Base-by-base conservation (phyloP, 1,284 basidiomycete genomes). In the Leccinum griseonigrum region DNA sequence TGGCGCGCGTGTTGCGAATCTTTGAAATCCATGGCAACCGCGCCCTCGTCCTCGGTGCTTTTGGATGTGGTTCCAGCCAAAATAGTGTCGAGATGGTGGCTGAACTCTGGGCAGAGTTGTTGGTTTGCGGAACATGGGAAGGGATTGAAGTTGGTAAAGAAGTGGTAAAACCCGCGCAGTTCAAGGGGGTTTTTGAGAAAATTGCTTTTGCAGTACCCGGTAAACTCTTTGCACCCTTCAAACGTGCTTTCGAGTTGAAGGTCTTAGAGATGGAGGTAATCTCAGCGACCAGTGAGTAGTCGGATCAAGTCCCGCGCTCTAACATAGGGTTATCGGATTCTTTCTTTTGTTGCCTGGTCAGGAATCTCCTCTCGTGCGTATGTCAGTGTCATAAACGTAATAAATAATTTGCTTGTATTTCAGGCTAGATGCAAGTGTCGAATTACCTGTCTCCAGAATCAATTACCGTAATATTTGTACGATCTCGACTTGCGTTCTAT, bases 21-120 rank as follows among this genome's bases (percentile, higher is more conserved):
- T 84, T 85, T 61, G 77, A 82, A 66, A 74, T 76, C 31, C 72
- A 73, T 28, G 81, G 81, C 46, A 74, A 83, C 64, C 74, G 74
- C 14, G 72, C 71, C 1, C 66, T 85, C 36, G 74, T 85, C 16
- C 74, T 84, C 5, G 80, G 82, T 46, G 76, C 78, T 10, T 83
- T 84, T 61, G 82, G 83, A 34, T 81, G 78, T 61, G 78, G 80
- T 55, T 75, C 76, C 1, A 74, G 67, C 62, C 70, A 78, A 69
- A 83, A 83, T 64, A 74, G 66, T 16, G 75, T 81, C 48, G 79
- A 77, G 46, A 74, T 69, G 69, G 70, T 79, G n/a, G 77, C 77
- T 22, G 70, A 75, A 53, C 71, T 79, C 26, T 79, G 77, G 77
- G 77, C 83, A 14, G 82, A 84, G 69, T 68, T 85, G 1, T 71